phyloP scores from a whole-genome alignment of 345 rosid genomes.

The Lumnitzera littorea region DNA sequence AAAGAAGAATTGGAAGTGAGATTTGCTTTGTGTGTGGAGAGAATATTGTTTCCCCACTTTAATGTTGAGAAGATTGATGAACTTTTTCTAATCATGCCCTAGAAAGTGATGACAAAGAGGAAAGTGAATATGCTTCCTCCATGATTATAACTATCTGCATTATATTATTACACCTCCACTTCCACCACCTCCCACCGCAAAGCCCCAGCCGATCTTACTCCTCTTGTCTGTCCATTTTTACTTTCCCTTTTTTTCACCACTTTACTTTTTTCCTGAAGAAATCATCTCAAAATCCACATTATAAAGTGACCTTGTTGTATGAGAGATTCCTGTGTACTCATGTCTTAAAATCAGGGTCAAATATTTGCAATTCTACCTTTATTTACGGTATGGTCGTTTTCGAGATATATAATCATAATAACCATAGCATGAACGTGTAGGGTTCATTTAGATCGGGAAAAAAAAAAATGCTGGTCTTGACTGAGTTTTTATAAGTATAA shows the following conservation, averaged over 20 bases:
- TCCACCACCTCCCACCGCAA: slow-evolving; percentile 18
- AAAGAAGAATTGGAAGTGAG: slow-evolving; percentile 9
- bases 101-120: slow-evolving; percentile 78
- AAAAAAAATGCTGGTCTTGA: no score
- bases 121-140: slow-evolving; percentile 66
- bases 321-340: no score
- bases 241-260: not conserved
- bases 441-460: no score
- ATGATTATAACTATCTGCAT: slow-evolving; percentile 47
- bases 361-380: no score
- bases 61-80: slow-evolving; percentile 37
- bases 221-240: not conserved
- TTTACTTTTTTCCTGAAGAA: not conserved
- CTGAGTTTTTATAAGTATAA: no score
- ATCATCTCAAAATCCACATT: no score
- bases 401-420: no score
- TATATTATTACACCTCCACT: slow-evolving; percentile 28
- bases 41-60: slow-evolving; percentile 19
- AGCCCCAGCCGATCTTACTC: slow-evolving; percentile 3
- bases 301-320: no score
- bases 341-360: no score
- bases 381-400: no score
- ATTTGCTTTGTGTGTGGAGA: slow-evolving; percentile 1
- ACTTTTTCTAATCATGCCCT: slow-evolving; percentile 82
- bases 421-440: no score